Evolutionary conservation across 495 filamentous ascomycete species (phyloP), one percentile per base, ranked within the genome.

Genomic region (Penicillium nucicola): DNA sequence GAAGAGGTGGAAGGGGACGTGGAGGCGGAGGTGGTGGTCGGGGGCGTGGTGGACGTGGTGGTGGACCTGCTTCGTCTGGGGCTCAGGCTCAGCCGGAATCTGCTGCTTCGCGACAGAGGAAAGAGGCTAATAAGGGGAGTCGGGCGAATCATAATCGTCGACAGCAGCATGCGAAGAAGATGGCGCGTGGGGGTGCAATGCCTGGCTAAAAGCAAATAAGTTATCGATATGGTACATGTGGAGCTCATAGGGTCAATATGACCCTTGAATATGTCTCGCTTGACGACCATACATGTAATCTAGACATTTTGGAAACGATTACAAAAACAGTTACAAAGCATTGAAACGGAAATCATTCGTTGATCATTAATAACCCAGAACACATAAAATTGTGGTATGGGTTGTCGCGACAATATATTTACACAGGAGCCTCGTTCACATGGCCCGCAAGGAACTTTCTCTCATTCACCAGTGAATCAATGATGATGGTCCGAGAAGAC

Each of bases 121-220:
- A 88, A 72, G 89, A 85, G 70, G 82, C 82, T 62, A 90, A 85
- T 53, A 93, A 91, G 65, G 78, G 84, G 10, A 81, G 82, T 14
- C 75, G 84, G 48, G 89, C 86, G 36, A 90, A 92, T 57, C 88
- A 92, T 71, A 86, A 87, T 65, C 80, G 89, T 30, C 77, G 87
- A 52, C 83, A 91, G 49, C 84, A 87, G 61, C 70, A 85, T 32
- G 86, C 88, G 43, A 87, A 75, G 66, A 93, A 93, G 75, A 88
- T 92, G 77, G 84, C 82, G 15, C 77, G 84, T 32, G 80, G 71
- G 43, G 81, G 78, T 42, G 80, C 77, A 7, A 62, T 84, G 53
- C 70, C 79, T 32, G 80, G 76, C 15, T 83, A 48, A 33, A 51
- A 19, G 25, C 13, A 20, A 5, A 4, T 35, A n/a, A n/a, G n/a